Evolutionary conservation across 2,329 filamentous ascomycete species (phyloP), one percentile per base, ranked within the genome.

Genomic region (Lecanicillium sp.): DNA sequence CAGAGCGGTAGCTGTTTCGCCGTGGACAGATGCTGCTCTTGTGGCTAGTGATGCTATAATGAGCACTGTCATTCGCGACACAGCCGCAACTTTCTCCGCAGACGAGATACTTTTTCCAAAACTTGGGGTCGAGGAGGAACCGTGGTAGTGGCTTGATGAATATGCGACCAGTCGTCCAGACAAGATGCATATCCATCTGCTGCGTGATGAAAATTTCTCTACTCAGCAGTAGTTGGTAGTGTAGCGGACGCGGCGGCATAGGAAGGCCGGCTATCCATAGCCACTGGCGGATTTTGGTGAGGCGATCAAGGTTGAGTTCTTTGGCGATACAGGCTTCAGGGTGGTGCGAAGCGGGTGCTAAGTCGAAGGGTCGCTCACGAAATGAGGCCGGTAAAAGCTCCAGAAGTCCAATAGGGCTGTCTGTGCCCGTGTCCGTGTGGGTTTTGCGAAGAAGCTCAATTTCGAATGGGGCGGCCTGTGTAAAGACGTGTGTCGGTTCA

Each of bases 121-220:
- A 36, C 22, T 25, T 16, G 11, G 43, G 41, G 20, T 55, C 50
- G 2, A 64, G 52, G 11, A 67, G 46, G 28, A 55, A 62, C 6
- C 50, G 45, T 5, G 62, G 59, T 9, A 60, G 43, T 2, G 55
- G 58, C 45, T 63, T 61, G 14, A 61, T 29, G 36, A 56, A 59
- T 9, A 59, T 51, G 15, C 49, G 43, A 7, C 48, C 48, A 3
- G 35, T 39, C 4, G 41, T 43, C 38, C 45, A 52, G 29, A 57
- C 47, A 9, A 62, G 51, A 35, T 61, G 52, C 28, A 59, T 45
- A 43, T 60, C 55, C 41, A 59, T 52, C 15, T 44, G 46, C 42
- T 59, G 55, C 4, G 48, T 52, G 19, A 58, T 33, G 16, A 50
- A 37, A 14, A 57, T 45, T 5, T 53, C 44, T 9, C 53, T 47